These are phyloP conservation scores for Gentiana straminea DNA, from an alignment of 257 asterid species.

Conservation along the genomic window DNA sequence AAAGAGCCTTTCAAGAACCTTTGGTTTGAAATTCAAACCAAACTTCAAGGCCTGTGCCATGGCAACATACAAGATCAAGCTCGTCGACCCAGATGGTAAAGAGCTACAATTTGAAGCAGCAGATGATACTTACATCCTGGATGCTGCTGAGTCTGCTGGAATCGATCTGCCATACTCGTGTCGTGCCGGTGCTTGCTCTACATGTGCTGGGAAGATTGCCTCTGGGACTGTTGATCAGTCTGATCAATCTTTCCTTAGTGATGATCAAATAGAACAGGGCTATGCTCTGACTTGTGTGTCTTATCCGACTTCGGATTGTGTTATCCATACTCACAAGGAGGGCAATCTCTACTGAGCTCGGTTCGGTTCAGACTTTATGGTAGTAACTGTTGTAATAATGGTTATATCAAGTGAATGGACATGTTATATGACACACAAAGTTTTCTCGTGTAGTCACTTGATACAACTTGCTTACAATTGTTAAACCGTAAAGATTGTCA, in stretches of 20 bases:
- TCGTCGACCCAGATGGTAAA: conserved; percentile 45
- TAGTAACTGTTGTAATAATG: conserved; percentile 2
- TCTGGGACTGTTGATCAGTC: conserved; percentile 61
- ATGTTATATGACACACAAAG: no score
- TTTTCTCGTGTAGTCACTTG: no score
- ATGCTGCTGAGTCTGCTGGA: conserved; percentile 68
- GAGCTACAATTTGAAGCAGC: conserved; percentile 61
- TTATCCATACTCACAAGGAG: conserved; percentile 78
- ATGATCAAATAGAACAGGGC: conserved; percentile 41
- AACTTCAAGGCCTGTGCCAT: conserved; percentile 40
- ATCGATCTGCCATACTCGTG: conserved; percentile 77
- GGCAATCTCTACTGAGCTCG: conserved; percentile 43
- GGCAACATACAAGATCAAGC: conserved; percentile 64
- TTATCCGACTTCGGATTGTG: conserved; percentile 70
- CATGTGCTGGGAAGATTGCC: conserved; percentile 67
- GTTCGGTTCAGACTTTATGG: conserved; percentile 1
- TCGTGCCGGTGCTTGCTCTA: conserved; percentile 92
- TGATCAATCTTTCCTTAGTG: conserved; percentile 70
- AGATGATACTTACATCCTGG: conserved; percentile 57
- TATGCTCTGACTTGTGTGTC: conserved; percentile 68
- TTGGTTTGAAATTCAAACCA: conserved; percentile 44
- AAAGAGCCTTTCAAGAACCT: conserved; percentile 31
- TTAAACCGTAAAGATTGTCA: no score
- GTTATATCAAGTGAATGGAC: not conserved
- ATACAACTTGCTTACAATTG: no score